Base-by-base conservation (phyloP, 2,329 filamentous ascomycete species). In the Aureobasidium namibiae region DNA sequence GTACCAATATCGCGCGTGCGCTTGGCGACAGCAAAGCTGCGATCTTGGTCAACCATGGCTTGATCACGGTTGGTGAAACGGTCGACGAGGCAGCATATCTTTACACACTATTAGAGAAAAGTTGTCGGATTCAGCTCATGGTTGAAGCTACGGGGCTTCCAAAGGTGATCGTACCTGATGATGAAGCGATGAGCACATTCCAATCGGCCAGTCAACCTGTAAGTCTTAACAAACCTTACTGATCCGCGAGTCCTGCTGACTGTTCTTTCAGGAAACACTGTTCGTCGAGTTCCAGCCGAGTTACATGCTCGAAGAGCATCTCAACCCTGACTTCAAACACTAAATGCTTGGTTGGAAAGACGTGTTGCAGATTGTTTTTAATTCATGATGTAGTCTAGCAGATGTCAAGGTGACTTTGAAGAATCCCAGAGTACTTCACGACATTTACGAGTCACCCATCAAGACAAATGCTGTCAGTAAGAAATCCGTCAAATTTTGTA, bases 51-150 rank as follows among this genome's bases (percentile, higher is more conserved):
- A 75, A 75, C 38, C 73, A 74, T 60, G 72, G 72, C 6, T 68
- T 75, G 13, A 62, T 75, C n/a, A 75, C 72, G 0, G 68, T 70
- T 23, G 66, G 70, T 38, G 14, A 53, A 26, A 72, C 70, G 11
- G 70, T 78, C 6, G 75, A 77, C 62, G 75, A 75, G 48, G 75
- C 74, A 9, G 74, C 74, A 0, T 76, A 76, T 58, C 77, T 74
- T 74, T 78, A 77, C 64, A 81, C 80, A 0, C 72, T 84, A 41
- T 74, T 87, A 65, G 86, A 89, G 67, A 77, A 83, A 44, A 81
- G 79, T 36, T 88, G 86, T 68, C 77, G 81, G 46, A 79, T 86
- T 34, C 85, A 89, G 73, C 74, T 88, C 45, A 75, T 79, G 65
- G 82, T 83, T 41, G 86, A 89, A 71, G 83, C 84, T 0, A 75